Base-by-base conservation (phyloP, 148 eudicot species). In the Spergularia bocconei region DNA sequence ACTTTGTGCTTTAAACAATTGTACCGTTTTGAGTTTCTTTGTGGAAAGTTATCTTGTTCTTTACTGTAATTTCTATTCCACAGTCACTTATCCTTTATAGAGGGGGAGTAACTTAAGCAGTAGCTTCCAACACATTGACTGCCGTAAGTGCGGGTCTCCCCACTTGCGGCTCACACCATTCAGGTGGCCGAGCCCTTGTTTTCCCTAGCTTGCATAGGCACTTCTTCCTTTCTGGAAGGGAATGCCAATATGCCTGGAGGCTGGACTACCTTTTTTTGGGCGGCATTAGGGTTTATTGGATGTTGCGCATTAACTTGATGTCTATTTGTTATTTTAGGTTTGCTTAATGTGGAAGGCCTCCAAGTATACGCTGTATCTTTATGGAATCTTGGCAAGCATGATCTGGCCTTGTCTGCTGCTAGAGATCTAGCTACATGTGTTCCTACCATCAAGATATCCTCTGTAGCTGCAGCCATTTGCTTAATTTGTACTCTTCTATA, bases 361-460 rank as follows among this genome's bases (percentile, higher is more conserved):
- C 97, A 91, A 78, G 76, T 94, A 76, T 92, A 90, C 83, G 96
- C 95, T 72, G 48, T 91, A 64, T 87, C 88, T 63, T 81, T 89
- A 81, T 89, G 93, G 93, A 75, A 84, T 79, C 86, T 89, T 75
- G 97, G 97, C 64, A 85, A 86, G 81, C 85, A 79, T 63, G 96
- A 90, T 63, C 33, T 84, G 77, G 89, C 94, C 71, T 79, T 94
- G 29, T 83, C 87, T 69, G 85, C 85, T 61, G 85, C 73, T 51
- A 87, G 84, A 74, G 87, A 82, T 70, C 84, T 94, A 55, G 88
- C 87, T 61, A 63, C 80, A 44, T 79, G 82, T 81, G 78, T 84
- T 79, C 69, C 77, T 69, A 77, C 92, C 29, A 81, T 82, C 77
- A 84, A 85, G 77, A 79, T 77, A 25, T 79, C 88, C 54, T 85